Evolutionary conservation across 768 basidiomycete species (phyloP), one percentile per base, ranked within the genome.

Genomic region (Crepidotus variabilis): DNA sequence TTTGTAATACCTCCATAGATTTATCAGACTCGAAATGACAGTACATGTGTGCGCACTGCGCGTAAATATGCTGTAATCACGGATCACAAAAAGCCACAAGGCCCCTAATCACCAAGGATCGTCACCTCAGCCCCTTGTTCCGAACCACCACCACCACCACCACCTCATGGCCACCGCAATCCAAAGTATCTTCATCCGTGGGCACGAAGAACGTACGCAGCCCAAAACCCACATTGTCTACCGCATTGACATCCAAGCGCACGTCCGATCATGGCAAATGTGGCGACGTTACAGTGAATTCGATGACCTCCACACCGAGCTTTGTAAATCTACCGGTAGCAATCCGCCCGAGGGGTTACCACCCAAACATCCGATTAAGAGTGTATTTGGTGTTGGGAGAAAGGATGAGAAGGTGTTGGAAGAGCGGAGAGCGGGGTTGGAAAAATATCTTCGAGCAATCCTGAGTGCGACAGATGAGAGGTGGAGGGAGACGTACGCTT

Each of bases 211-310:
- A 59, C 84, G 88, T 47, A 66, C 76, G 1, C 65, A 74, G 39
- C 91, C 92, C 61, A 91, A 89, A 65, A 72, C 84, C n/a, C 92
- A 95, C 66, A 79, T 81, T 55, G 91, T 90, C 63, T 96, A 88
- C 74, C 79, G 79, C 59, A 89, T 96, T 68, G 82, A 87, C 65
- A 86, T 98, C 63, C 85, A 90, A 62, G 93, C 93, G 6, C 86
- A 92, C 54, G 90, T 94, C 24, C 87, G 91, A 58, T 88, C 92
- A 67, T 98, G 95, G 94, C 84, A 88, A 56, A 90, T 97, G 80
- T 91, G 90, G 85, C 79, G 89, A 56, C 89, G 96, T 50, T 98
- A 98, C 75, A 94, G 92, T 45, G 94, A 97, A 73, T 98, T 98
- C 73, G 86, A 82, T 66, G 86, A 92, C 63, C 84, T 98, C 6